Conservation (phyloP, 495 filamentous ascomycete species). For the Viridothelium virens region DNA sequence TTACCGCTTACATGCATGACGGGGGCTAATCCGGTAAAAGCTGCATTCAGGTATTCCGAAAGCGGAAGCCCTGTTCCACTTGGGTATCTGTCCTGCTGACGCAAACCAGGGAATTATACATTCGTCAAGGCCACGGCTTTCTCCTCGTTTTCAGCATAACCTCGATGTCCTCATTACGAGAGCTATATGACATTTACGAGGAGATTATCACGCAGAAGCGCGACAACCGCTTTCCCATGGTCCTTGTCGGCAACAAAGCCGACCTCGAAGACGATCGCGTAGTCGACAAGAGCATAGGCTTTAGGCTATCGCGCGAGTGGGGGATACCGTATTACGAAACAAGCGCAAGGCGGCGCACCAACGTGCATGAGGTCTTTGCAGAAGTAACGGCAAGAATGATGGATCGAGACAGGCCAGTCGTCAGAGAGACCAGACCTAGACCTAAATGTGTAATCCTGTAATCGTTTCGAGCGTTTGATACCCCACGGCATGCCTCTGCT, state of each 20-base stretch:
- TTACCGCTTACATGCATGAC: slow-evolving; percentile 2
- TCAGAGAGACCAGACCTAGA: neutral
- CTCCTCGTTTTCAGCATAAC: slow-evolving; percentile 97
- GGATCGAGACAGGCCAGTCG: slow-evolving; percentile 1
- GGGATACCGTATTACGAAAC: slow-evolving; percentile 94
- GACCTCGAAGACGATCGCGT: slow-evolving; percentile 88
- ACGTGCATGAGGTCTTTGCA: slow-evolving; percentile 92
- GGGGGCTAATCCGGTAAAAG: slow-evolving; percentile 20
- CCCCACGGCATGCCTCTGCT: neutral
- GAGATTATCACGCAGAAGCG: slow-evolving; percentile 92
- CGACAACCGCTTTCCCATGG: slow-evolving; percentile 80
- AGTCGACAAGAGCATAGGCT: slow-evolving; percentile 74
- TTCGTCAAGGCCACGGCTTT: slow-evolving; percentile 93
- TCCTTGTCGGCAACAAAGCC: slow-evolving; percentile 96
- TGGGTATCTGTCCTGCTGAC: slow-evolving; percentile 19
- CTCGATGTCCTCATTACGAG: slow-evolving; percentile 72
- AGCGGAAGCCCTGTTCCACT: slow-evolving; percentile 10
- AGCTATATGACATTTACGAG: slow-evolving; percentile 81
- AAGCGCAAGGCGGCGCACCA: slow-evolving; percentile 71
- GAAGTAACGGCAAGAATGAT: slow-evolving; percentile 39
- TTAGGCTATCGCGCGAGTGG: slow-evolving; percentile 82
- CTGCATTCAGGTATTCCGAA: slow-evolving; percentile 24
- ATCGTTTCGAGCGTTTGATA: slow-evolving; percentile 7
- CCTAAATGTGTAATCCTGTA: slow-evolving; percentile 1
- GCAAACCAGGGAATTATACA: slow-evolving; percentile 71